Evolutionary conservation across 306 rosid species (phyloP).

Genomic region (Vicia villosa): DNA sequence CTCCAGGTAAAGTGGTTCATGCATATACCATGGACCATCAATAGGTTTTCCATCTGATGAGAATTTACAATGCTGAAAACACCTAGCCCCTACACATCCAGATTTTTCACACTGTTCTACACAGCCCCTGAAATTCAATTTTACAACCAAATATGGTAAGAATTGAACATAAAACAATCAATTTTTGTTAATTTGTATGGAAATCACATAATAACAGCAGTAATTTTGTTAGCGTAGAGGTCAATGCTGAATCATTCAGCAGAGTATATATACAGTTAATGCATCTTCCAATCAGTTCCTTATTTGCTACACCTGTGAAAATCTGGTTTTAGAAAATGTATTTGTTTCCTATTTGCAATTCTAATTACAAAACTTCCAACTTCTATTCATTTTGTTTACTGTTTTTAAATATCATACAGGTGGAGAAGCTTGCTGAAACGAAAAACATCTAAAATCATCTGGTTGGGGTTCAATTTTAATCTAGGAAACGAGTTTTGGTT

Average conservation of each 20-base stretch:
- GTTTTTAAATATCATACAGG: background rate
- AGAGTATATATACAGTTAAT: slow-evolving; percentile 7
- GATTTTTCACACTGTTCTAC: slow-evolving; percentile 78
- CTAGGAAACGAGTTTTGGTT: background rate
- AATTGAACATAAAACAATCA: slow-evolving; percentile 4
- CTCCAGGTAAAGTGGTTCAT: slow-evolving; percentile 84
- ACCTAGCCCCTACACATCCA: slow-evolving; percentile 82
- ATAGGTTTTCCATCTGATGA: slow-evolving; percentile 95
- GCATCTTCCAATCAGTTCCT: slow-evolving; percentile 7
- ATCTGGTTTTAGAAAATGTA: background rate
- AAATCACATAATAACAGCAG: background rate
- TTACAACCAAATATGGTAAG: slow-evolving; percentile 24
- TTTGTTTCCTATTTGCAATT: background rate
- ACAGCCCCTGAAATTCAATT: slow-evolving; percentile 62
- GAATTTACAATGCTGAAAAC: slow-evolving; percentile 97
- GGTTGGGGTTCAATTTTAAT: background rate
- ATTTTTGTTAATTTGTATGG: background rate
- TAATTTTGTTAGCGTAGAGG: slow-evolving; percentile 21
- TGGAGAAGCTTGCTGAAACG: background rate
- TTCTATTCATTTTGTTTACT: background rate
- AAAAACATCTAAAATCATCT: background rate
- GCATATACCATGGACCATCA: slow-evolving; percentile 98
- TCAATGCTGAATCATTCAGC: slow-evolving; percentile 5
- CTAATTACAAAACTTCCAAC: background rate
- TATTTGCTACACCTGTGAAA: slow-evolving; percentile 8